Evolutionary conservation across 495 filamentous ascomycete genomes (phyloP).

Genomic region (Stereocaulon alpinum): DNA sequence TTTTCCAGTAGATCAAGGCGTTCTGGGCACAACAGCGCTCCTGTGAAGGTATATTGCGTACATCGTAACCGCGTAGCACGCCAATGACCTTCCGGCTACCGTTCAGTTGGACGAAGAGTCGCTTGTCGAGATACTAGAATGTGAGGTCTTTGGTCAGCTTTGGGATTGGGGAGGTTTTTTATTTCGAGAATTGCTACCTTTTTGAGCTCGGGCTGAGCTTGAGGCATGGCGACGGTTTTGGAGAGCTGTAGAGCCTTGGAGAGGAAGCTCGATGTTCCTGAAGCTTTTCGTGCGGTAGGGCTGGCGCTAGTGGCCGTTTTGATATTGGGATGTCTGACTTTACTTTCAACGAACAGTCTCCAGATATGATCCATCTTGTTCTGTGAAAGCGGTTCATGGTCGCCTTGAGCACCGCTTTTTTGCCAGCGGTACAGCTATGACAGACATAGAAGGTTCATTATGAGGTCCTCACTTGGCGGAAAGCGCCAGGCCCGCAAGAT

Average conservation of each 20-base stretch:
- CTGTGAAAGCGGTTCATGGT: too few relatives aligned
- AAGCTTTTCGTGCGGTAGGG: not conserved
- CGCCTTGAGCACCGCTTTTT: too few relatives aligned
- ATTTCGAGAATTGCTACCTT: conserved; percentile 47
- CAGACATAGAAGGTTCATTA: conserved; percentile 16
- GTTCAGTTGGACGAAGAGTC: conserved; percentile 94
- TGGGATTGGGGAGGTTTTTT: not conserved
- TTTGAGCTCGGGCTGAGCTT: conserved; percentile 97
- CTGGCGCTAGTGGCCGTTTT: not conserved
- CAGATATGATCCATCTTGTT: not conserved
- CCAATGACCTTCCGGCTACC: conserved; percentile 96
- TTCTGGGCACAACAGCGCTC: too few relatives aligned
- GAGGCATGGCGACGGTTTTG: conserved; percentile 64
- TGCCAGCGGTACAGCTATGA: too few relatives aligned
- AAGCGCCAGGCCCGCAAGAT: conserved; percentile 69
- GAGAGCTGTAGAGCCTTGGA: not conserved
- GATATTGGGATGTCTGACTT: not conserved
- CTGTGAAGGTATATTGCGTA: conserved; percentile 33
- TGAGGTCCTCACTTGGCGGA: conserved; percentile 56
- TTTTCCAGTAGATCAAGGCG: not conserved
- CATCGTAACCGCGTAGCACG: conserved; percentile 90
- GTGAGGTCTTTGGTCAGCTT: not conserved
- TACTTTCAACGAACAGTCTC: not conserved
- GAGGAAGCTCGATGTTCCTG: not conserved
- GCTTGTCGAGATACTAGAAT: conserved; percentile 94